Evolutionary conservation across 139 green algal genomes (phyloP).

Genomic region (Chlamydomonas incerta): DNA sequence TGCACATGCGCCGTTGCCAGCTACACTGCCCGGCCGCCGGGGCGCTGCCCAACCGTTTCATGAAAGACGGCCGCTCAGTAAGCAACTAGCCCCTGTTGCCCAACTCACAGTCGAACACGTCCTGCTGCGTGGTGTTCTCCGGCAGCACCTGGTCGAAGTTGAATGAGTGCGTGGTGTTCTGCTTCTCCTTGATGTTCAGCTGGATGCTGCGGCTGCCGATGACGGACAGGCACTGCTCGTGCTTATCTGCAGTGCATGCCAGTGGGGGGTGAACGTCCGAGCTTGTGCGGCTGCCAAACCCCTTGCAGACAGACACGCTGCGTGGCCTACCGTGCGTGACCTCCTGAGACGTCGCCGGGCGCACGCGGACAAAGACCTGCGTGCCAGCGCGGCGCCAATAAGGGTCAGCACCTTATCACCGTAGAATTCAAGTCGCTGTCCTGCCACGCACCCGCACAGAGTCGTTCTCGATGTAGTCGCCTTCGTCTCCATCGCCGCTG

Average conservation of each 20-base stretch:
- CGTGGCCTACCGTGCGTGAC: not conserved
- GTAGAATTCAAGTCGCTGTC: not conserved
- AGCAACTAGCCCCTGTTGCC: too few species aligned
- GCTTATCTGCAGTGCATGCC: slow-evolving; percentile 29
- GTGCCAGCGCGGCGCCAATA: not conserved
- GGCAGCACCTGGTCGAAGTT: slow-evolving; percentile 72
- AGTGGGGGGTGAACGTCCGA: too few species aligned
- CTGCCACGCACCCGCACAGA: slow-evolving; percentile 17
- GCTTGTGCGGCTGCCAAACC: too few species aligned
- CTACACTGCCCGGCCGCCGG: too few species aligned
- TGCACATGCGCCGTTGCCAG: too few species aligned
- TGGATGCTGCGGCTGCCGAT: slow-evolving; percentile 34
- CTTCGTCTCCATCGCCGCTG: not conserved
- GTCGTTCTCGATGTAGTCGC: slow-evolving; percentile 31
- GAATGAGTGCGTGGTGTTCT: slow-evolving; percentile 45
- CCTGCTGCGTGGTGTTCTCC: slow-evolving; percentile 56
- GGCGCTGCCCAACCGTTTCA: too few species aligned
- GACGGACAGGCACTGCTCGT: slow-evolving; percentile 48
- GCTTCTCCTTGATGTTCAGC: slow-evolving; percentile 25
- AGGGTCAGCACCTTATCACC: not conserved
- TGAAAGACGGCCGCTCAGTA: too few species aligned
- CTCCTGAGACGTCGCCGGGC: slow-evolving; percentile 46
- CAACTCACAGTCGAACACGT: slow-evolving; percentile 70
- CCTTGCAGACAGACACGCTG: not conserved
- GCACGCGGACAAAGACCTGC: slow-evolving; percentile 70